Evolutionary conservation across 192 early-diverging fungal genomes (phyloP).

Genomic region (Haplosporangium gracile): DNA sequence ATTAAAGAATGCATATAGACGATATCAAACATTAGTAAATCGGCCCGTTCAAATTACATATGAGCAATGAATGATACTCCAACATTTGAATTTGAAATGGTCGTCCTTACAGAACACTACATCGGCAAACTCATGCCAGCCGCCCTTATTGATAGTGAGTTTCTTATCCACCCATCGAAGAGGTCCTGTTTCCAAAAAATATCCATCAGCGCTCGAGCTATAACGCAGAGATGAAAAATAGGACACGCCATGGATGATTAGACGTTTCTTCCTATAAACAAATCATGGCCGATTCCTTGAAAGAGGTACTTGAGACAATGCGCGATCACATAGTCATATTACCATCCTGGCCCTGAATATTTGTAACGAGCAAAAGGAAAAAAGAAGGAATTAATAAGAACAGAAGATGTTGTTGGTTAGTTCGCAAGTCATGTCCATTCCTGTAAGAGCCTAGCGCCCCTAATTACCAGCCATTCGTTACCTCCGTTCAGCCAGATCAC

Average conservation of each 20-base stretch:
- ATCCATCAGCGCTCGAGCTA: slow-evolving; percentile 71
- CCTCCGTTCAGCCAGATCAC: slow-evolving; percentile 77
- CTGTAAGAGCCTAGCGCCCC: neutral
- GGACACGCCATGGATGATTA: neutral
- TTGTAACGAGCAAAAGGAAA: neutral
- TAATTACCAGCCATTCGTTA: slow-evolving; percentile 48
- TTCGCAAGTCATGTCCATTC: neutral
- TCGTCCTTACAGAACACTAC: slow-evolving; percentile 63
- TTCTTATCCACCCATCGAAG: slow-evolving; percentile 59
- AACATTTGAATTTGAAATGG: neutral
- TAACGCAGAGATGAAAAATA: neutral
- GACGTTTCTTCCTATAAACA: neutral
- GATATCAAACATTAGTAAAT: neutral
- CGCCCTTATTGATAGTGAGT: slow-evolving; percentile 58
- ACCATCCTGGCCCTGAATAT: neutral
- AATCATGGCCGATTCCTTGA: neutral
- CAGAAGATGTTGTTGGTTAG: neutral
- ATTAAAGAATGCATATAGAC: neutral
- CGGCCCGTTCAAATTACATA: neutral
- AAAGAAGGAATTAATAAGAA: neutral
- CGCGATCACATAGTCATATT: neutral
- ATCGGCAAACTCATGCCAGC: slow-evolving; percentile 74
- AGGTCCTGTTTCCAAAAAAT: slow-evolving; percentile 74
- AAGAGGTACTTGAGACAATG: neutral
- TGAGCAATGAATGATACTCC: neutral